Base-by-base conservation (phyloP, 495 filamentous ascomycete species). In the Neurospora sp. region DNA sequence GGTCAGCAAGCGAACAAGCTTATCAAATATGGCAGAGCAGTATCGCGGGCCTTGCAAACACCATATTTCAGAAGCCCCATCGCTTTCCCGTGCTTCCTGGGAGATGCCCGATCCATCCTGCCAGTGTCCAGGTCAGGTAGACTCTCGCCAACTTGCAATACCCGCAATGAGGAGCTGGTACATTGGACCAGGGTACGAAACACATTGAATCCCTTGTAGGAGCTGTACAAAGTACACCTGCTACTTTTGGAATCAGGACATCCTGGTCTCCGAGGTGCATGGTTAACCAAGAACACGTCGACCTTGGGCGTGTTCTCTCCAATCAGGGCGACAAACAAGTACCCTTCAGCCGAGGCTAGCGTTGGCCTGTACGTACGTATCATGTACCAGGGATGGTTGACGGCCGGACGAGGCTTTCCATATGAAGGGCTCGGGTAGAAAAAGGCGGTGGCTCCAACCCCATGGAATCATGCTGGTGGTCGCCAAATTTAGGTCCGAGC, bases 341-440 rank as follows among this genome's bases (percentile, higher is more conserved):
- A 31, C 35, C 40, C 70, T 76, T 72, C 73, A 74, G 72, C 78
- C 75, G 74, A 75, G 71, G 76, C 75, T 74, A 77, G 75, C 41
- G 41, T 73, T 41, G 69, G 37, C 69, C 53, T 65, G 22, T 65
- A 72, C 68, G 69, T 59, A 70, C 72, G 71, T 70, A 75, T 53
- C 74, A 70, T 40, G 41, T 59, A 69, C 69, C 75, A 69, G 45
- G 72, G 65, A 41, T 65, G 70, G 53, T 42, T 48, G 48, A 61
- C n/a, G 40, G 39, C 68, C 61, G 40, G 68, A 31, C 74, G 59
- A 71, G 53, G 68, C 68, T 71, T 75, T 44, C 74, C 69, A 68
- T 70, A 74, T 27, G 72, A 70, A 71, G 41, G 40, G 20, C n/a
- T 70, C 42, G 40, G 42, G 61, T 42, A 70, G 20, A 70, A 71